Evolutionary conservation across 345 rosid species (phyloP).

Genomic region (Iberis pinnata): DNA sequence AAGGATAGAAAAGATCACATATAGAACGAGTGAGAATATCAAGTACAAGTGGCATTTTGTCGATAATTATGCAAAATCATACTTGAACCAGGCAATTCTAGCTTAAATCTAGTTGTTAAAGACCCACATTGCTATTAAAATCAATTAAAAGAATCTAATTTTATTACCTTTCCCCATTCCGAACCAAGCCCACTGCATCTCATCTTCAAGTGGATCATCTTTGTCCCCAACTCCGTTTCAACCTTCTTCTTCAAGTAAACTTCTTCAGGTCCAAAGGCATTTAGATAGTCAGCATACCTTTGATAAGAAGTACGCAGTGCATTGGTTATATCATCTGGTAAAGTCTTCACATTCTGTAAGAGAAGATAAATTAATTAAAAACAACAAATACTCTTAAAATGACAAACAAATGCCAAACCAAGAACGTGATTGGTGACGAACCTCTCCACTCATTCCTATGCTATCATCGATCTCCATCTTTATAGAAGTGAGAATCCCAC

Average conservation of each 20-base stretch:
- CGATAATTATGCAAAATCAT: too few species aligned
- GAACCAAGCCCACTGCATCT: conserved; percentile 81
- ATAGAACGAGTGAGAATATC: neutral
- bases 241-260: conserved; percentile 74
- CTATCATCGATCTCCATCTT: conserved; percentile 89
- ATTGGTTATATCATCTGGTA: conserved; percentile 40
- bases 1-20: neutral
- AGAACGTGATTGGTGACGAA: conserved; percentile 16
- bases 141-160: neutral
- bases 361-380: conserved; percentile 5
- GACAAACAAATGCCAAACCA: too few species aligned
- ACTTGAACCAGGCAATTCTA: too few species aligned
- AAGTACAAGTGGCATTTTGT: too few species aligned
- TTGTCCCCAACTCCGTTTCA: conserved; percentile 85
- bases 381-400: too few species aligned
- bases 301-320: conserved; percentile 55
- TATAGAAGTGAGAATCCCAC: conserved; percentile 55
- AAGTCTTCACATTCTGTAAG: conserved; percentile 62
- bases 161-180: conserved; percentile 90
- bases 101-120: too few species aligned
- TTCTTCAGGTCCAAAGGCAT: conserved; percentile 72
- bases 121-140: too few species aligned
- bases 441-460: conserved; percentile 90
- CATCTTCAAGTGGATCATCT: conserved; percentile 96
- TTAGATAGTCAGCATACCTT: conserved; percentile 58